Conservation (phyloP, 2,329 filamentous ascomycete genomes). For the Exophiala viscosa region DNA sequence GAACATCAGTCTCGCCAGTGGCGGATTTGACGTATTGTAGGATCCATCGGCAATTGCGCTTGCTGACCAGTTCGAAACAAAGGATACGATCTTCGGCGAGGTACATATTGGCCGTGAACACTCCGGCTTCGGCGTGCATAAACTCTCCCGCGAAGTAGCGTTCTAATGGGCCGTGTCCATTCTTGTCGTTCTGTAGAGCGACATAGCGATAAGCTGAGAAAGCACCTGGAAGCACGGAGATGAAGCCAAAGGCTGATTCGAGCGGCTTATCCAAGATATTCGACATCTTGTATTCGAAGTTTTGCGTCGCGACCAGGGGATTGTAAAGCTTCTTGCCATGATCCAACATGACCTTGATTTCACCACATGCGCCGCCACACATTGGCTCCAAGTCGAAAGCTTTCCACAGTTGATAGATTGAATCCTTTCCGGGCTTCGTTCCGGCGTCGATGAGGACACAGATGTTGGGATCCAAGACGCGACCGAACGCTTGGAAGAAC, state of each 20-base stretch:
- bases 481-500: slow-evolving; percentile 98
- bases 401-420: slow-evolving; percentile 98
- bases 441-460: slow-evolving; percentile 95
- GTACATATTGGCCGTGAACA: slow-evolving; percentile 85
- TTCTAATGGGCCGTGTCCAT: slow-evolving; percentile 83
- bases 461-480: slow-evolving; percentile 89
- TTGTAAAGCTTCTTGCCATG: slow-evolving; percentile 86
- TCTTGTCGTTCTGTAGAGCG: slow-evolving; percentile 94
- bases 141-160: slow-evolving; percentile 98
- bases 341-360: slow-evolving; percentile 96
- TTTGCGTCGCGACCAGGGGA: slow-evolving; percentile 90
- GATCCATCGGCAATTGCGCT: slow-evolving; percentile 96
- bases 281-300: slow-evolving; percentile 99
- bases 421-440: slow-evolving; percentile 84
- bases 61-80: slow-evolving; percentile 79
- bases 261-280: slow-evolving; percentile 98
- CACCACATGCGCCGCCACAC: slow-evolving; percentile 94
- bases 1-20: slow-evolving; percentile 94
- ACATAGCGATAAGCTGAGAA: slow-evolving; percentile 98
- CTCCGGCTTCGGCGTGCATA: slow-evolving; percentile 88
- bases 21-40: slow-evolving; percentile 98
- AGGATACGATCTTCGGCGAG: slow-evolving; percentile 51
- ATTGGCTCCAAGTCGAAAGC: slow-evolving; percentile 96
- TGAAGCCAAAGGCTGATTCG: slow-evolving; percentile 96
- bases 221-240: slow-evolving; percentile 90